Evolutionary conservation across 2,329 filamentous ascomycete species (phyloP), one percentile per base, ranked within the genome.

Genomic region (Phoma sp.): DNA sequence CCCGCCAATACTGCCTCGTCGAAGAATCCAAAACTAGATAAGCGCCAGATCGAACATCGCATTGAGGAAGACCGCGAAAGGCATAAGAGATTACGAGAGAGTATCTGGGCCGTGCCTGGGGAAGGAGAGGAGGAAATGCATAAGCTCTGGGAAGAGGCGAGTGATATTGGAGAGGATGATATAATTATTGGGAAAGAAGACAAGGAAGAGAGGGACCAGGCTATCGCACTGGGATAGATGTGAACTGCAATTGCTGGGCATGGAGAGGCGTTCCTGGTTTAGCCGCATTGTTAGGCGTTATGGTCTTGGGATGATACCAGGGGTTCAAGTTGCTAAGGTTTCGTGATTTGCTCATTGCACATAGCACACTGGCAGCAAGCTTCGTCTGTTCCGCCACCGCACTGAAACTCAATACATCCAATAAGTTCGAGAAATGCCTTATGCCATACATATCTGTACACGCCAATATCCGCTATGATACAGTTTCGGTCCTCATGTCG

Each of bases 41-140:
- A 93, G 76, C 84, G 89, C 51, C 90, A 96, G 77, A 90, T 97
- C 47, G 93, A 98, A 77, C 93, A 98, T 78, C 83, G 95, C 36
- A 96, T 99, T 59, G 96, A 99, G 66, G 96, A 99, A 76, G 95
- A 99, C 75, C 82, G 95, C 3, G 95, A 99, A 75, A 82, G 95
- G 38, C 96, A 99, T 75, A 99, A 99, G 80, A 81, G 93, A 38
- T 80, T 93, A 67, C 81, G 95, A 22, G 95, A 99, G 77, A 92
- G 88, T 66, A 96, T 96, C 59, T 99, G 96, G 95, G 91, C 92
- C 0, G 87, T 96, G 2, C 85, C 85, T 27, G 82, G 83, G 7
- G 83, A 85, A 29, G 78, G 82, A 7, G 70, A 71, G n/a, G 59
- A 62, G 46, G 93, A 98, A 76, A 88, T 91, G 77, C 84, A 88